A percentile compares a stretch with the other conserved stretches of the same genome.
Conservation (phyloP, 768 basidiomycete genomes). For the Glaciozyma martinii region DNA sequence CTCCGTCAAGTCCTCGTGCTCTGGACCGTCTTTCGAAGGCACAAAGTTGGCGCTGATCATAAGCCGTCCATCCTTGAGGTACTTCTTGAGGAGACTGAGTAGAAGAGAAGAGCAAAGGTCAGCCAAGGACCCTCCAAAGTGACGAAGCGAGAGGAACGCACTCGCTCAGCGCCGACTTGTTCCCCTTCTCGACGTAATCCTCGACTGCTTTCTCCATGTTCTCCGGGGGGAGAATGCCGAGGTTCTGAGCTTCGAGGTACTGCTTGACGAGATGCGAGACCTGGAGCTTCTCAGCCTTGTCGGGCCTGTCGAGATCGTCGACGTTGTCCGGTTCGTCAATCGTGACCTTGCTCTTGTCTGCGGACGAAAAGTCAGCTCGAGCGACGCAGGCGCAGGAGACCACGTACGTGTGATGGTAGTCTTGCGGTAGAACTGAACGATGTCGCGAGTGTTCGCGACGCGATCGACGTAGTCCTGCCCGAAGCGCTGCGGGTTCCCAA, state of each 20-base stretch:
- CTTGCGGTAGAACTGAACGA: conserved; percentile 78
- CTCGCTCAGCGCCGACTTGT: conserved; percentile 67
- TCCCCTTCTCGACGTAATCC: conserved; percentile 95
- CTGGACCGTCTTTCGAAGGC: conserved; percentile 33
- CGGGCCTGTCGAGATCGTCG: conserved; percentile 61
- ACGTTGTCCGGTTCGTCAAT: conserved; percentile 56
- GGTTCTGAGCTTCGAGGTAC: conserved; percentile 82
- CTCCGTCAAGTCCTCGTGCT: conserved; percentile 40
- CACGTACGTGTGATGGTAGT: conserved; percentile 50
- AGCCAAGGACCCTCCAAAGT: neutral
- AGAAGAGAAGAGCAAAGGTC: neutral
- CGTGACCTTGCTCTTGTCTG: conserved; percentile 48
- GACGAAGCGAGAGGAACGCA: conserved; percentile 5
- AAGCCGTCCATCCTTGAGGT: conserved; percentile 37
- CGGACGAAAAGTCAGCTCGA: neutral
- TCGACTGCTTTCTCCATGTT: conserved; percentile 92
- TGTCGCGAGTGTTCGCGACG: conserved; percentile 88
- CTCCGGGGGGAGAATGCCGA: conserved; percentile 79
- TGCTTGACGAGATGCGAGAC: conserved; percentile 85
- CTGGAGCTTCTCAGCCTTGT: conserved; percentile 60
- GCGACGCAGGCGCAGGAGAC: neutral
- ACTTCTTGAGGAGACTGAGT: conserved; percentile 41
- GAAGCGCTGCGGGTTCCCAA: conserved; percentile 92
- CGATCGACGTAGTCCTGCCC: conserved; percentile 87
- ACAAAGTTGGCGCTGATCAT: conserved; percentile 26